Percentiles rank a stretch among this genome's conserved stretches.
These are phyloP conservation scores for Dothistroma pini DNA, from an alignment of 2,329 filamentous ascomycete species.

Conservation along the genomic window DNA sequence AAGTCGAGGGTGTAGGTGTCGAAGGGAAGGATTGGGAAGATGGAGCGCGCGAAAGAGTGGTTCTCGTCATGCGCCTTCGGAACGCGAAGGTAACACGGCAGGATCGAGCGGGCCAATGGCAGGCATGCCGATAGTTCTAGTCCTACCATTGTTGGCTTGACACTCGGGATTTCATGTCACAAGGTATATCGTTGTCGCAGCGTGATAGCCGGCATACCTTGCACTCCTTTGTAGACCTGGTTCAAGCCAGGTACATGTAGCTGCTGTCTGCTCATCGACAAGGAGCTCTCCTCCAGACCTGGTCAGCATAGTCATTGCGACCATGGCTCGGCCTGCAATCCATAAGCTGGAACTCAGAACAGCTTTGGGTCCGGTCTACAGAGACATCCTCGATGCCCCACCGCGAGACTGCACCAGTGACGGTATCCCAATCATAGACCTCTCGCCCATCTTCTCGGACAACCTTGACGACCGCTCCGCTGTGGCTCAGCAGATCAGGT, in stretches of 20 bases:
- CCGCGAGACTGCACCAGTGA: constrained; percentile 58
- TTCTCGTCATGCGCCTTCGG: not conserved
- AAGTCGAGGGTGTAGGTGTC: no score
- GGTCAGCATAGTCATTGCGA: not conserved
- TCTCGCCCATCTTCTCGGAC: constrained; percentile 10
- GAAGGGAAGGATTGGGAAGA: not conserved
- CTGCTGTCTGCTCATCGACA: no score
- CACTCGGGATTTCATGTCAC: no score
- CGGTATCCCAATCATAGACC: constrained; percentile 21
- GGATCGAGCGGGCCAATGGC: no score
- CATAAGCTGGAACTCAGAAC: not conserved
- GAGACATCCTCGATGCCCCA: constrained; percentile 68
- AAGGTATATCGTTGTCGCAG: no score
- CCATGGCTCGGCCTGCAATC: not conserved
- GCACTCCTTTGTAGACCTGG: no score
- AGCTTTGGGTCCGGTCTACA: constrained; percentile 53
- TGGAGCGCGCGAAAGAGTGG: not conserved
- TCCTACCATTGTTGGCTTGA: no score
- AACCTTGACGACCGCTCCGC: constrained; percentile 12
- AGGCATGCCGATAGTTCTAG: no score
- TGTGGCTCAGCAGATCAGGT: constrained; percentile 28
- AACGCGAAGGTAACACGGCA: no score
- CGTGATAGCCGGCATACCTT: no score
- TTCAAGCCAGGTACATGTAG: no score
- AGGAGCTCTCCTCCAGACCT: no score